Conservation (phyloP, 306 rosid genomes). For the Malus domestica region ASM211411v1 NC_041797.1:5417501-5418000, state of each 20-base stretch:
- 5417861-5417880: neutral
- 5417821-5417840: constrained; percentile 82
- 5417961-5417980: neutral
- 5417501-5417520: constrained; percentile 73
- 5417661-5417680: neutral
- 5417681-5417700: neutral
- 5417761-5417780: constrained; percentile 63
- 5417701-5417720: neutral
- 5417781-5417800: constrained; percentile 87
- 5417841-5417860: constrained; percentile 46
- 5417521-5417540: constrained; percentile 91
- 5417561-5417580: constrained; percentile 58
- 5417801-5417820: constrained; percentile 73
- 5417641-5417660: neutral
- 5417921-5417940: neutral
- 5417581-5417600: constrained; percentile 73
- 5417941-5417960: neutral
- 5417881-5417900: neutral
- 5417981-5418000: neutral
- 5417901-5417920: neutral
- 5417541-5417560: constrained; percentile 90
- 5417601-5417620: constrained; percentile 8
- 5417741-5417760: constrained; percentile 87
- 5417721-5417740: constrained; percentile 77
- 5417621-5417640: neutral